Evolutionary conservation across 768 basidiomycete genomes (phyloP).

Genomic region (Boletus tylopilopsis): DNA sequence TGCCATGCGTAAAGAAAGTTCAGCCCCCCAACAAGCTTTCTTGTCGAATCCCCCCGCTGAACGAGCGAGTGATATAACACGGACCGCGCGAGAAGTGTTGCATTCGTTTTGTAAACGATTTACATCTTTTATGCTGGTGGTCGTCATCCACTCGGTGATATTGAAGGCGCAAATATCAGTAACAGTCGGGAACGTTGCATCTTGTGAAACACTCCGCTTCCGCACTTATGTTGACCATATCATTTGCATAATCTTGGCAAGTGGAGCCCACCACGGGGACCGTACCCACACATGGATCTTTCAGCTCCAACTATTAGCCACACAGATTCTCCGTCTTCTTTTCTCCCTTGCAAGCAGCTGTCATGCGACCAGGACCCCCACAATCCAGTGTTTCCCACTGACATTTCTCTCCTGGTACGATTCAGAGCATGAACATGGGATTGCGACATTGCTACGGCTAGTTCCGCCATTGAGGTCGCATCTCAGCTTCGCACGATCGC

Average conservation of each 20-base stretch:
- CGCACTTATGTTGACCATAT: neutral
- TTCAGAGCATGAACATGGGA: neutral
- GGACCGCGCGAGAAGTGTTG: neutral
- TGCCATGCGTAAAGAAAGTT: constrained; percentile 2
- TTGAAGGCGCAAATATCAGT: neutral
- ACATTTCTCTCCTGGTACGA: neutral
- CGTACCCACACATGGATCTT: neutral
- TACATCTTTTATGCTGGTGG: neutral
- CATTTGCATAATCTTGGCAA: constrained; percentile 2
- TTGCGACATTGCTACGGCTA: neutral
- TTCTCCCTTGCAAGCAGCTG: neutral
- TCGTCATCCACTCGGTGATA: neutral
- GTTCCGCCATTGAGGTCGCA: too few relatives aligned
- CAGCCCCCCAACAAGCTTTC: neutral
- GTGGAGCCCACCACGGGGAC: constrained; percentile 3
- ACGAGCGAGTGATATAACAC: neutral
- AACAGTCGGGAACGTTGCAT: neutral
- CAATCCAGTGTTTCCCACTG: neutral
- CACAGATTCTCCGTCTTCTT: neutral
- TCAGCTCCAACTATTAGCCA: neutral
- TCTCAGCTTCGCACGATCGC: too few relatives aligned
- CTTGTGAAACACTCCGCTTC: neutral
- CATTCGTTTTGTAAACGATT: neutral
- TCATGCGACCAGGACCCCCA: neutral
- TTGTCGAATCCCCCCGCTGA: neutral